phyloP scores from a whole-genome alignment of 768 basidiomycete genomes.

The Saitozyma sp. region DNA sequence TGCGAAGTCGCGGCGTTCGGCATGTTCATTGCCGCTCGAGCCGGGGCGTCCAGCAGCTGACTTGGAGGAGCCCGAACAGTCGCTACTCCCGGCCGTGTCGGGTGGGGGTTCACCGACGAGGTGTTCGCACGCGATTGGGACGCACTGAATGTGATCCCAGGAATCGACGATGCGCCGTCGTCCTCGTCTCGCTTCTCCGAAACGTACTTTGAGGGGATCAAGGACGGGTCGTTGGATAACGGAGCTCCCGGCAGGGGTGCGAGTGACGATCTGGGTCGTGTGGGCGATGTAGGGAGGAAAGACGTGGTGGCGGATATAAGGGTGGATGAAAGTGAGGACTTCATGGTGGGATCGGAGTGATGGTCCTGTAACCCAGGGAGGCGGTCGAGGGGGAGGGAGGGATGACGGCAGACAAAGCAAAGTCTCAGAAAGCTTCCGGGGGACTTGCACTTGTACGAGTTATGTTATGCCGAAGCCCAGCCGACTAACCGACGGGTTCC shows the following conservation, averaged over 20 bases:
- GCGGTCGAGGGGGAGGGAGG: too few relatives aligned
- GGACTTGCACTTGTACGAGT: too few relatives aligned
- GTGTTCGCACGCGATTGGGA: background rate
- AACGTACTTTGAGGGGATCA: slow-evolving; percentile 40
- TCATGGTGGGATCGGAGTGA: background rate
- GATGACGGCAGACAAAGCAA: too few relatives aligned
- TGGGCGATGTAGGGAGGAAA: background rate
- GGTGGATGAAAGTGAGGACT: background rate
- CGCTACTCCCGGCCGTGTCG: slow-evolving; percentile 4
- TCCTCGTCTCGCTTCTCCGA: slow-evolving; percentile 19
- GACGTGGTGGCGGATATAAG: slow-evolving; percentile 5
- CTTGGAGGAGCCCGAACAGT: slow-evolving; percentile 34
- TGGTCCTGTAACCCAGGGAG: too few relatives aligned
- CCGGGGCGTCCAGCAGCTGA: slow-evolving; percentile 47
- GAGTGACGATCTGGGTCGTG: slow-evolving; percentile 11
- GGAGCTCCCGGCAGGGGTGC: slow-evolving; percentile 33
- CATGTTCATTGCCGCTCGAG: slow-evolving; percentile 48
- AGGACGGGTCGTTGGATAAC: slow-evolving; percentile 25
- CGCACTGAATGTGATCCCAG: background rate
- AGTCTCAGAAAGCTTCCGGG: too few relatives aligned
- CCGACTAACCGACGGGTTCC: too few relatives aligned
- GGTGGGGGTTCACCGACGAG: slow-evolving; percentile 16
- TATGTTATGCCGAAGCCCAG: too few relatives aligned
- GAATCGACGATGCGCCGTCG: background rate
- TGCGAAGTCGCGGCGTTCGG: slow-evolving; percentile 45